Evolutionary conservation across 2,329 filamentous ascomycete genomes (phyloP).

Genomic region (Scytalidium sp.): DNA sequence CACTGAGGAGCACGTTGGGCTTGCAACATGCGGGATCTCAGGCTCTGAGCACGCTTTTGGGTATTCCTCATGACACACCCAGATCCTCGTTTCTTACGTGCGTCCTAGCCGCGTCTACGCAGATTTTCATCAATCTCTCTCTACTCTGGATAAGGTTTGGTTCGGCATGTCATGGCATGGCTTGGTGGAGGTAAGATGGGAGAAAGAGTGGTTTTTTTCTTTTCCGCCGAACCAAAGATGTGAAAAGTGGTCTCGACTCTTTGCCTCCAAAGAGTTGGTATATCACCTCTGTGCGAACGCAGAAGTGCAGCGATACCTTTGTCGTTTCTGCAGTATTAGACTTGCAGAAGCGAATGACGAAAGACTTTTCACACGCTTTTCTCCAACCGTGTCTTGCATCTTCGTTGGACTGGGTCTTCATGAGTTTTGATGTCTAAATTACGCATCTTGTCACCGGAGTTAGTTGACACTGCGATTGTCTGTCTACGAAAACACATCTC

Average conservation of each 20-base stretch:
- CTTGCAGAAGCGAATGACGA: background rate
- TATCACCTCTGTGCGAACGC: background rate
- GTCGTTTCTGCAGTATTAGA: background rate
- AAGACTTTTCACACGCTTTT: background rate
- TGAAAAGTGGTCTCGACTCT: background rate
- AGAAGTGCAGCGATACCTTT: background rate
- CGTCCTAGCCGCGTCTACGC: background rate
- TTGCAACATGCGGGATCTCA: background rate
- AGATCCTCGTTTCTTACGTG: background rate
- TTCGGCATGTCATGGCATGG: background rate
- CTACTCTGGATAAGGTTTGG: background rate
- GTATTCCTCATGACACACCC: background rate
- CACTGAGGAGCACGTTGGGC: background rate
- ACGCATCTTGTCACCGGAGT: too few species aligned
- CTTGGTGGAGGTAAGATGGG: background rate
- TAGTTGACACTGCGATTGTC: too few species aligned
- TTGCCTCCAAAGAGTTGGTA: background rate
- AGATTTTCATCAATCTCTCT: background rate
- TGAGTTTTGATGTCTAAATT: background rate
- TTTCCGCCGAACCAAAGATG: background rate
- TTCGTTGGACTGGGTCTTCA: background rate
- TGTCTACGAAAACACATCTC: too few species aligned
- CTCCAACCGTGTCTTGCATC: background rate
- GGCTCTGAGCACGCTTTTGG: background rate
- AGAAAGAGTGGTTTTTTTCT: background rate